Evolutionary conservation across 2,329 filamentous ascomycete genomes (phyloP).

Genomic region (Cladosporium sp.): DNA sequence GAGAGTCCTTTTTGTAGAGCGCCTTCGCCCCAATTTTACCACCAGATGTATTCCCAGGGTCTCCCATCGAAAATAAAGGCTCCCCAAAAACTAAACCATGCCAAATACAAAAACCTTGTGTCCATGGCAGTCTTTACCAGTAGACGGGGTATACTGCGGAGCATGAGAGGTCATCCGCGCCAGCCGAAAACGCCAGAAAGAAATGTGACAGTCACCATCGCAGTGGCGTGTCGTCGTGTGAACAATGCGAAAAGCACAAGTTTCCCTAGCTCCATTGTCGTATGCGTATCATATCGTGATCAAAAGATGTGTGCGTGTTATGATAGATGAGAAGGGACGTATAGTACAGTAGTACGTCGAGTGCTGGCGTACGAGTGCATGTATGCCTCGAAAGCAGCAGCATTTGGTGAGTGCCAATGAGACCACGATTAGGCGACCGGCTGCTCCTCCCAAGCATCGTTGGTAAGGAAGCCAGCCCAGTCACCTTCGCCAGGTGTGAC

Average conservation of each 20-base stretch:
- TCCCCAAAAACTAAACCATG: not conserved
- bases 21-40: not conserved
- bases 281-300: not conserved
- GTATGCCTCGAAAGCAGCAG: too few relatives aligned
- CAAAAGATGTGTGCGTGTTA: not conserved
- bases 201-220: too few relatives aligned
- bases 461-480: constrained; percentile 10
- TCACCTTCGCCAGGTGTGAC: constrained; percentile 18
- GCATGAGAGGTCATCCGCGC: not conserved
- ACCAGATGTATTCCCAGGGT: too few relatives aligned
- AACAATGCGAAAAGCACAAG: not conserved
- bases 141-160: not conserved
- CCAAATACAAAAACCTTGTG: not conserved
- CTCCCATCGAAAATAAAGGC: too few relatives aligned
- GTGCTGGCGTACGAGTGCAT: not conserved
- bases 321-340: not conserved
- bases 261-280: not conserved
- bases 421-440: not conserved
- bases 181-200: not conserved
- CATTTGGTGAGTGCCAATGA: not conserved
- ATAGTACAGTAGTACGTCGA: not conserved
- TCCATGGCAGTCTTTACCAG: not conserved
- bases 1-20: not conserved
- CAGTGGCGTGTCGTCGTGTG: too few relatives aligned
- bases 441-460: constrained; percentile 14